A percentile compares a stretch with the other conserved stretches of the same genome.
phyloP scores from a whole-genome alignment of 2,329 filamentous ascomycete species.

The Xylariomycetidae sp. region DNA sequence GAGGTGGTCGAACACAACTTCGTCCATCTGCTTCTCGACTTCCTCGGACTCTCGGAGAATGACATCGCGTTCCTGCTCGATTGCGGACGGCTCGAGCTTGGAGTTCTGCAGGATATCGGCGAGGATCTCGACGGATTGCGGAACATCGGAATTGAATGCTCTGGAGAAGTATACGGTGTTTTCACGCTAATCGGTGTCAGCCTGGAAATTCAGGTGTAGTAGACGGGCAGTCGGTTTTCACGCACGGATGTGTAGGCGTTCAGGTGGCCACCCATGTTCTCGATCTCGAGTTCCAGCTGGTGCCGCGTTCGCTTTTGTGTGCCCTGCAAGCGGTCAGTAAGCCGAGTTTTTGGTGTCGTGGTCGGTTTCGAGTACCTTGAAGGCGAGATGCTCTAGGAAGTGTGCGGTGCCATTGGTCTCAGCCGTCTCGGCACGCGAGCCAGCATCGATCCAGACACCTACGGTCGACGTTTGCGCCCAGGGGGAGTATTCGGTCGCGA shows the following conservation, averaged over 20 bases:
- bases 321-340: conserved; percentile 49
- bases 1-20: conserved; percentile 98
- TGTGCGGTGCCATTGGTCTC: conserved; percentile 99
- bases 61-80: conserved; percentile 96
- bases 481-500: conserved; percentile 95
- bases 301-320: conserved; percentile 92
- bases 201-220: not conserved
- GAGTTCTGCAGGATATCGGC: conserved; percentile 99
- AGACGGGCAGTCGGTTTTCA: conserved; percentile 17
- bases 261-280: conserved; percentile 99
- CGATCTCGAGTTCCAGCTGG: conserved; percentile 98
- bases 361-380: conserved; percentile 66
- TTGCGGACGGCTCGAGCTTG: conserved; percentile 87
- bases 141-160: conserved; percentile 96
- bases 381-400: conserved; percentile 98
- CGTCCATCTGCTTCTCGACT: conserved; percentile 99
- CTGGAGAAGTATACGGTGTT: conserved; percentile 99
- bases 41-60: conserved; percentile 98
- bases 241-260: conserved; percentile 99
- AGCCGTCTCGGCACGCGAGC: conserved; percentile 94
- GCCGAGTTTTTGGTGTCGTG: conserved; percentile 2
- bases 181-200: conserved; percentile 62
- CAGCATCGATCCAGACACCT: conserved; percentile 98
- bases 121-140: conserved; percentile 94
- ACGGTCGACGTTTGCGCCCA: conserved; percentile 98